phyloP scores from a whole-genome alignment of 768 basidiomycete species.

The Rhizopogon sp. region DNA sequence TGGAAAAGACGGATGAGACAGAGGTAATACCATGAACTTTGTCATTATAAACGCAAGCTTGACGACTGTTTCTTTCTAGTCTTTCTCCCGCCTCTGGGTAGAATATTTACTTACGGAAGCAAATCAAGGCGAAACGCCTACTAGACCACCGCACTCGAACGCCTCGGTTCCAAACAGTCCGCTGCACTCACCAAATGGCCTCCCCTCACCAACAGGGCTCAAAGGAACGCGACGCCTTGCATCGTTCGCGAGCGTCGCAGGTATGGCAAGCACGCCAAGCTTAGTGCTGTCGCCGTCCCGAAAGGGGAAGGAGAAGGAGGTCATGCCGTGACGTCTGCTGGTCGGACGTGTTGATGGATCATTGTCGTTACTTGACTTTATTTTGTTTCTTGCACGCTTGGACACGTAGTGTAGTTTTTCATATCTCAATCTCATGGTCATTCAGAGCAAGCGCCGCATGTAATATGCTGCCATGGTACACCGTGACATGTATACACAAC shows the following conservation, averaged over 20 bases:
- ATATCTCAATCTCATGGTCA: neutral
- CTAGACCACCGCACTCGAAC: constrained; percentile 27
- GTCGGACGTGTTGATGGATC: neutral
- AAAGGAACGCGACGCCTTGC: constrained; percentile 32
- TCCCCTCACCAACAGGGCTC: constrained; percentile 20
- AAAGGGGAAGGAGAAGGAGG: constrained; percentile 45
- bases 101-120: constrained; percentile 97
- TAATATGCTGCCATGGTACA: neutral
- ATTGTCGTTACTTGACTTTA: neutral
- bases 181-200: constrained; percentile 17
- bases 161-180: constrained; percentile 36
- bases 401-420: neutral
- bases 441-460: neutral
- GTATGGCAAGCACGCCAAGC: constrained; percentile 37
- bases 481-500: too few relatives aligned
- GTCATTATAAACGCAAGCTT: neutral
- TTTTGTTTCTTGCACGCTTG: neutral
- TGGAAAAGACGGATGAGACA: constrained; percentile 79
- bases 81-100: constrained; percentile 96
- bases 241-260: constrained; percentile 30
- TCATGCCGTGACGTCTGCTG: constrained; percentile 1
- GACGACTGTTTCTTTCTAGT: constrained; percentile 41
- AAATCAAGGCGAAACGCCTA: constrained; percentile 29
- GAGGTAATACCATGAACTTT: constrained; percentile 43
- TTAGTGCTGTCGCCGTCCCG: constrained; percentile 32